Percentiles rank a stretch among this genome's conserved stretches.
These are phyloP conservation scores for Pichia sp. DNA, from an alignment of 1,139 yeast species.

Conservation along the genomic window DNA sequence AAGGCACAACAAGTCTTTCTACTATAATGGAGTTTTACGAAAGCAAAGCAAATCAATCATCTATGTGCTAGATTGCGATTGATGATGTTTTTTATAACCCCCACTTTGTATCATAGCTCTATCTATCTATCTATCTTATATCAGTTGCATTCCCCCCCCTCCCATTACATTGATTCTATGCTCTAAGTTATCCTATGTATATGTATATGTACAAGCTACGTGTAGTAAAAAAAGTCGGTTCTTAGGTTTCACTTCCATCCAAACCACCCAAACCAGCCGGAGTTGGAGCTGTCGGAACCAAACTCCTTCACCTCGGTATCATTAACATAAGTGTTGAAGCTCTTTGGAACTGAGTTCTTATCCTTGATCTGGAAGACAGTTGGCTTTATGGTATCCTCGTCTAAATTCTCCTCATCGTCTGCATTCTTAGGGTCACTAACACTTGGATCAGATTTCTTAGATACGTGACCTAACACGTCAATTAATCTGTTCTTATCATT, in stretches of 20 bases:
- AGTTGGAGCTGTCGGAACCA: slow-evolving; percentile 15
- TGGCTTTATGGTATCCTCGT: slow-evolving; percentile 22
- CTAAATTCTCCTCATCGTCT: slow-evolving; percentile 25
- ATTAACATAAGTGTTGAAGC: slow-evolving; percentile 24
- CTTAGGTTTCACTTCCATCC: slow-evolving; percentile 11
- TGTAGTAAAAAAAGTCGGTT: not conserved
- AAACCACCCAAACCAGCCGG: slow-evolving; percentile 23
- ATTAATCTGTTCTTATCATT: slow-evolving; percentile 48
- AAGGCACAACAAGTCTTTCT: no score
- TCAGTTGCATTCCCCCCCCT: no score
- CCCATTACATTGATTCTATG: no score
- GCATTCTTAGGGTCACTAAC: slow-evolving; percentile 22
- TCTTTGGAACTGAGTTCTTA: slow-evolving; percentile 20
- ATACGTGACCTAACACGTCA: slow-evolving; percentile 45
- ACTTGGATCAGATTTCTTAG: slow-evolving; percentile 2
- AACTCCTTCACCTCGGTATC: slow-evolving; percentile 20
- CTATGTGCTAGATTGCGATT: no score
- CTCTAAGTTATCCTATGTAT: no score
- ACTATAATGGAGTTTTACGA: no score
- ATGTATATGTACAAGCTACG: not conserved
- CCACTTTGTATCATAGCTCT: not conserved
- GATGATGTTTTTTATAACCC: no score
- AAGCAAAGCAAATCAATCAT: no score
- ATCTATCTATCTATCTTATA: not conserved
- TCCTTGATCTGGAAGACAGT: slow-evolving; percentile 21